Conservation (phyloP, 108 stramenopile genomes). For the Cyclotella cryptica region DNA sequence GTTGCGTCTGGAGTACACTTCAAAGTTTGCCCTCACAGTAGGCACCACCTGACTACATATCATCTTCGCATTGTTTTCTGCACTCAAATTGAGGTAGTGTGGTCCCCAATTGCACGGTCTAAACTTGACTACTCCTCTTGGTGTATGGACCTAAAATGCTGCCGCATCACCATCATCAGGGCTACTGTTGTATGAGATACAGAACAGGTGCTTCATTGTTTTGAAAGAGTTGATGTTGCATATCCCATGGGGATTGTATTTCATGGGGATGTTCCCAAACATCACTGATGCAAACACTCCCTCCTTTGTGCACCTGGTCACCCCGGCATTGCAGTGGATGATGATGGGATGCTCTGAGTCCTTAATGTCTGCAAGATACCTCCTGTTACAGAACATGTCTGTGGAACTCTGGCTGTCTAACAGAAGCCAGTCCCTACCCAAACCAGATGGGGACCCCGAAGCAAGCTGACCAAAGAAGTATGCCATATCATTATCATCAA, state of each 20-base stretch:
- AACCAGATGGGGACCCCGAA: no score
- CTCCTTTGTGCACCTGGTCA: background rate
- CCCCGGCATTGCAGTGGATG: no score
- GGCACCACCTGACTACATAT: background rate
- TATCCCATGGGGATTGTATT: background rate
- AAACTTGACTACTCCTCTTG: background rate
- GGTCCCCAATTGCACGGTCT: background rate
- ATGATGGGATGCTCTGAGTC: background rate
- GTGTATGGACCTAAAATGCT: background rate
- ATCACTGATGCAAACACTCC: background rate
- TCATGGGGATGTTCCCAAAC: background rate
- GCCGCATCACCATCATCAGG: background rate
- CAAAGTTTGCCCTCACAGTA: background rate
- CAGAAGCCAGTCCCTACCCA: constrained; percentile 7
- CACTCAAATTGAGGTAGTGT: background rate
- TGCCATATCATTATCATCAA: no score
- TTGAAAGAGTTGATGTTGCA: background rate
- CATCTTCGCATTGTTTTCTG: background rate
- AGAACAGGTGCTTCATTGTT: background rate
- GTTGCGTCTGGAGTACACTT: background rate
- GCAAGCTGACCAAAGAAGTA: no score
- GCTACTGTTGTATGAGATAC: background rate
- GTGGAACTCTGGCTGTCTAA: constrained; percentile 1
- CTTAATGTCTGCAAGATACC: background rate
- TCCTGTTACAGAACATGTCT: constrained; percentile 1